These are phyloP conservation scores for Daldinia childiae DNA, from an alignment of 495 filamentous ascomycete species.

Conservation along the genomic window DNA sequence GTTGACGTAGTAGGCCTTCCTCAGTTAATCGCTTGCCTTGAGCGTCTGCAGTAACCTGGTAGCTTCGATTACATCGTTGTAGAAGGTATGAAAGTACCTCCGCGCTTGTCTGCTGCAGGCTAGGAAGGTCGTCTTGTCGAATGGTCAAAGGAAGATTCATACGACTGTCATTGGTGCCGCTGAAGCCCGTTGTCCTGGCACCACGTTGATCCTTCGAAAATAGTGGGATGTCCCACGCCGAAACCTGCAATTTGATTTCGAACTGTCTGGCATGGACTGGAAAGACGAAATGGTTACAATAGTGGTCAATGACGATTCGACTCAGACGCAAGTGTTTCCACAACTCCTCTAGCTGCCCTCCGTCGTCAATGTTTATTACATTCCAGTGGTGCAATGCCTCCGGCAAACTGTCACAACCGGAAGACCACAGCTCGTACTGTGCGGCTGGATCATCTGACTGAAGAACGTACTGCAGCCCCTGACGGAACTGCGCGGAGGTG, in stretches of 20 bases:
- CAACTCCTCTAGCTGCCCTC: conserved; percentile 54
- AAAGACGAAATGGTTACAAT: conserved; percentile 65
- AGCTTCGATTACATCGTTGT: conserved; percentile 53
- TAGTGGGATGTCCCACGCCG: conserved; percentile 63
- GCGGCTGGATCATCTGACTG: conserved; percentile 62
- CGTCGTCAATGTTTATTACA: conserved; percentile 61
- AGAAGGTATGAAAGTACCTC: conserved; percentile 64
- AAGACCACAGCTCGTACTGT: conserved; percentile 60
- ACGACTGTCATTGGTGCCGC: conserved; percentile 64
- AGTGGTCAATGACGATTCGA: conserved; percentile 58
- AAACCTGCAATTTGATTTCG: conserved; percentile 61
- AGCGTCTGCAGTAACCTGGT: conserved; percentile 46
- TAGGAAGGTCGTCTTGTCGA: conserved; percentile 60
- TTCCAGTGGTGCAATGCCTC: conserved; percentile 55
- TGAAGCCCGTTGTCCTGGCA: conserved; percentile 61
- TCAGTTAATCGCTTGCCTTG: conserved; percentile 50
- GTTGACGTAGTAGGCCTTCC: conserved; percentile 45
- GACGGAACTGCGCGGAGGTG: conserved; percentile 49
- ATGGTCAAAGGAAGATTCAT: conserved; percentile 61
- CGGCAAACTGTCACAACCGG: conserved; percentile 50
- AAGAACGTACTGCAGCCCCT: conserved; percentile 52
- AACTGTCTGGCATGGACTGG: conserved; percentile 63
- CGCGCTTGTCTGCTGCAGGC: conserved; percentile 60
- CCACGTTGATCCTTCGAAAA: conserved; percentile 27
- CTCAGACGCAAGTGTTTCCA: conserved; percentile 52